phyloP scores from a whole-genome alignment of 148 eudicot genomes.

The Camellia japonica region DNA sequence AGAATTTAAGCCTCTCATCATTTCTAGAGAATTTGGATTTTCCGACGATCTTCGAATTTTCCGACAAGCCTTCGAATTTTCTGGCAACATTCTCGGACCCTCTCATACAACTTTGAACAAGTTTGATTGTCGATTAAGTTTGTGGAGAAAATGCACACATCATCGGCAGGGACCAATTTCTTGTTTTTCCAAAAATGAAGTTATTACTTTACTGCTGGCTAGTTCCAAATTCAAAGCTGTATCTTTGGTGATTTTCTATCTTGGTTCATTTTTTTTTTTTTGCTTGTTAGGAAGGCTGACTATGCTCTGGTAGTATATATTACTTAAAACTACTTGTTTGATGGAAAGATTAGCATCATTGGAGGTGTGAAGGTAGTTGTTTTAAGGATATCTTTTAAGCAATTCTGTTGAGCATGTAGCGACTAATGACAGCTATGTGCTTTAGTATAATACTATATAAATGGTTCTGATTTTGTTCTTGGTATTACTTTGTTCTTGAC shows the following conservation, averaged over 20 bases:
- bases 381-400: neutral
- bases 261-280: neutral
- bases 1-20: too few relatives aligned
- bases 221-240: neutral
- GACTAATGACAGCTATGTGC: neutral
- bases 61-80: too few relatives aligned
- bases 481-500: neutral
- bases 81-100: too few relatives aligned
- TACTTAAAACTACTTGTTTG: neutral
- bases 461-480: neutral
- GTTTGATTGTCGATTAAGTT: neutral
- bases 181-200: too few relatives aligned
- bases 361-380: neutral
- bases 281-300: neutral
- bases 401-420: neutral
- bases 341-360: too few relatives aligned
- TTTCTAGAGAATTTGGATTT: too few relatives aligned
- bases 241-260: neutral
- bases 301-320: neutral
- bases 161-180: neutral
- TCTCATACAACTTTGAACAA: neutral
- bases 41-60: too few relatives aligned
- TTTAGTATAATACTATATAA: neutral
- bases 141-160: neutral
- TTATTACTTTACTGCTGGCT: neutral